Base-by-base conservation (phyloP, 2,329 filamentous ascomycete genomes). In the Fusarium goolgardi region DNA sequence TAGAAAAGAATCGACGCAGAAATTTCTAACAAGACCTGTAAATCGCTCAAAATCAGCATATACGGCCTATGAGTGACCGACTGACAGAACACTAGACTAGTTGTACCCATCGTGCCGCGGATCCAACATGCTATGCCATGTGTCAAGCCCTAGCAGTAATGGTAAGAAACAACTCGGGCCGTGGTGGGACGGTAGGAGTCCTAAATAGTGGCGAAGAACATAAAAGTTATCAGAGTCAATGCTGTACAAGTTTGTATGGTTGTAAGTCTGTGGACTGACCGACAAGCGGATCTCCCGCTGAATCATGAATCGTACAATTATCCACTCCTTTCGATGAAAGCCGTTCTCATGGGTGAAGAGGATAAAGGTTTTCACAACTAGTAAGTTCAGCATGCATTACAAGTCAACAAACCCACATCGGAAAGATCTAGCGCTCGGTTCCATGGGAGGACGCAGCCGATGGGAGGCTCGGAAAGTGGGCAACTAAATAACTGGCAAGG, bases 1-100 rank as follows among this genome's bases (percentile, higher is more conserved):
- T 8, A 29, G 12, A 10, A 13, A 15, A 34, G n/a, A 16, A 9
- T 20, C 18, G 21, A 10, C 12, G 18, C 18, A 43, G 20, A 46
- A 32, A 27, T 35, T 52, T 43, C 23, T 39, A 9, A 12, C 12
- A 12, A 16, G 34, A 35, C 23, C 20, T 29, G 16, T 51, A 66
- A 66, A 67, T 66, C 57, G 35, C 56, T 63, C 51, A 67, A 46
- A 29, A 41, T 41, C 18, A 53, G n/a, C 18, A 18, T 34, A 27
- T 47, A 41, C 12, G 21, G 23, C 45, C 34, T 27, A 35, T 11
- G 27, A 34, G 23, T 44, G 20, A 39, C 23, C 11, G 18, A 47
- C 32, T 46, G 65, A 46, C 37, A 54, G 27, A 52, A 34, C 39
- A 55, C 60, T 51, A 57, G 34, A 55, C 60, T 51, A 57, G 34